Percentiles rank a stretch among this genome's conserved stretches.
Evolutionary conservation across 2,329 filamentous ascomycete genomes (phyloP).

Genomic region (Fusarium sambucinum): DNA sequence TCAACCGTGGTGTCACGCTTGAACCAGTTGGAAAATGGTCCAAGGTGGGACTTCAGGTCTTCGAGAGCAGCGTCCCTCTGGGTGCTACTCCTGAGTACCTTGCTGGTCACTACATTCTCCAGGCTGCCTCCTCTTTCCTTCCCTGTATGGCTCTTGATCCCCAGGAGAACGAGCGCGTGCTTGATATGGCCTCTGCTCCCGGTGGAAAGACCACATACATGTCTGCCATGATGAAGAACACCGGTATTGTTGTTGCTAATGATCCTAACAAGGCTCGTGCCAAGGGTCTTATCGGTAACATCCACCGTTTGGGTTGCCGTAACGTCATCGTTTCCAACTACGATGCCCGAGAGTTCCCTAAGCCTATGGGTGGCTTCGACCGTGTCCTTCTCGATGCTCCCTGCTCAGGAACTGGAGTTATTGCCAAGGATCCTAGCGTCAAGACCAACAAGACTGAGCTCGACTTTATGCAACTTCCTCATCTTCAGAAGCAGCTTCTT

Average conservation of each 20-base stretch:
- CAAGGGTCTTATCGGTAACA: constrained; percentile 98
- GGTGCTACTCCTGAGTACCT: constrained; percentile 98
- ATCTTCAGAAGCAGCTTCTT: constrained; percentile 94
- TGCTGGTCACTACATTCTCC: constrained; percentile 96
- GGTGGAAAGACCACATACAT: constrained; percentile 97
- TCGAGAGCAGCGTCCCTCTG: constrained; percentile 86
- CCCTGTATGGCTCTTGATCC: constrained; percentile 97
- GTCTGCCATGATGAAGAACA: constrained; percentile 97
- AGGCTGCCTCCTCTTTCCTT: constrained; percentile 95
- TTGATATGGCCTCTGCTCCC: constrained; percentile 95
- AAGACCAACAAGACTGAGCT: constrained; percentile 98
- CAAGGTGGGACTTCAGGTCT: constrained; percentile 96
- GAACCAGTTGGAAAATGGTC: constrained; percentile 99
- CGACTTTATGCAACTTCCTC: constrained; percentile 93
- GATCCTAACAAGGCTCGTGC: constrained; percentile 93
- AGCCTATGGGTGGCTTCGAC: constrained; percentile 95
- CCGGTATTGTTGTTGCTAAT: constrained; percentile 94
- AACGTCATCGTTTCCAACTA: constrained; percentile 97
- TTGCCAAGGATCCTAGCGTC: constrained; percentile 94
- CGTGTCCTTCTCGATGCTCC: constrained; percentile 93
- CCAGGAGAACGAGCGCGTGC: constrained; percentile 89
- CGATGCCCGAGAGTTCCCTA: constrained; percentile 93
- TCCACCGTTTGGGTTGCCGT: constrained; percentile 91
- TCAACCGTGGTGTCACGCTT: constrained; percentile 95
- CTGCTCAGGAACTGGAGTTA: constrained; percentile 96